A percentile compares a stretch with the other conserved stretches of the same genome.
These are phyloP conservation scores for Irineochytrium annulatum DNA, from an alignment of 192 early-diverging fungal species.

Conservation along the genomic window DNA sequence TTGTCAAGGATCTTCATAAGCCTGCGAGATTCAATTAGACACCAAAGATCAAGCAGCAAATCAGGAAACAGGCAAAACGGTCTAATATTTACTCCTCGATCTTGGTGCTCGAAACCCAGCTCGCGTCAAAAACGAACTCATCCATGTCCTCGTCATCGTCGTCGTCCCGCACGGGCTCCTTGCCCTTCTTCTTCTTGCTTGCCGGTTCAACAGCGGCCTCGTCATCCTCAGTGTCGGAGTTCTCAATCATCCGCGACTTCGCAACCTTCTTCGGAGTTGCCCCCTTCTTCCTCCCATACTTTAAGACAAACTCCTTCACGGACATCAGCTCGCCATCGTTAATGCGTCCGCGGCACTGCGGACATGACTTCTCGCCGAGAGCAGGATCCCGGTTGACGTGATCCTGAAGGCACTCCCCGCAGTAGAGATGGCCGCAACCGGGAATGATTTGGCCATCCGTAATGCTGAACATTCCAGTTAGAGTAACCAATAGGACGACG, in stretches of 20 bases:
- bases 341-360: conserved; percentile 26
- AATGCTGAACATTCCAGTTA: conserved; percentile 6
- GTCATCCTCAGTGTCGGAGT: not conserved
- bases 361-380: conserved; percentile 22
- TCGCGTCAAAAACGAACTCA: no score
- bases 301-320: conserved; percentile 18
- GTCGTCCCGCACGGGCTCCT: not conserved
- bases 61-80: conserved; percentile 4
- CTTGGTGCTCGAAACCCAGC: conserved; percentile 28
- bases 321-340: conserved; percentile 3
- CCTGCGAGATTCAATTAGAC: conserved; percentile 4
- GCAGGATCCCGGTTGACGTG: conserved; percentile 12
- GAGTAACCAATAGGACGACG: not conserved
- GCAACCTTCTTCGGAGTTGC: not conserved
- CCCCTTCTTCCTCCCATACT: not conserved
- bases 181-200: not conserved
- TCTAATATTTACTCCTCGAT: conserved; percentile 24
- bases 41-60: not conserved
- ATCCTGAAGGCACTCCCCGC: conserved; percentile 27
- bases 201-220: not conserved
- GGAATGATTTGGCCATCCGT: conserved; percentile 14
- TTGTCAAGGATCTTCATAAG: conserved; percentile 44
- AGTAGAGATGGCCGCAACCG: conserved; percentile 37
- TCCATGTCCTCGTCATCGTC: conserved; percentile 5
- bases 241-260: not conserved